A percentile compares a stretch with the other conserved stretches of the same genome.
Conservation (phyloP, 2,329 filamentous ascomycete genomes). For the Thermomyces lanuginosus region DNA sequence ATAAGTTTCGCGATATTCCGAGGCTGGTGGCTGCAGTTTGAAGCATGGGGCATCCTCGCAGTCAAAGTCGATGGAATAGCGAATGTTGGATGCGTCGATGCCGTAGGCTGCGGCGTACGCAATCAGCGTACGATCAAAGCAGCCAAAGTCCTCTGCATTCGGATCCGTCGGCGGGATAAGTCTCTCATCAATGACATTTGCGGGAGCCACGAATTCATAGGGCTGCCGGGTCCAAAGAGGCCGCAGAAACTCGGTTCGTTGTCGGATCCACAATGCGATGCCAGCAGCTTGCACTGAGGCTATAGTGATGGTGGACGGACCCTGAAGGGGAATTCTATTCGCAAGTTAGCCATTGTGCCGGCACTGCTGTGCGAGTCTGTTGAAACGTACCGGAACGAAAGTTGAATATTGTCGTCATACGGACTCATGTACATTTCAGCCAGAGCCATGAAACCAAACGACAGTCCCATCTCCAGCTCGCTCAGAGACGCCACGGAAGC, state of each 20-base stretch:
- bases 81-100: slow-evolving; percentile 49
- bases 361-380: too few species aligned
- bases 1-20: slow-evolving; percentile 36
- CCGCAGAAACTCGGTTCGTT: slow-evolving; percentile 45
- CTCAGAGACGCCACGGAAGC: slow-evolving; percentile 38
- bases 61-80: slow-evolving; percentile 44
- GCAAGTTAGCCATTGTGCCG: slow-evolving; percentile 9
- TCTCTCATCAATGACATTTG: slow-evolving; percentile 36
- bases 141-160: slow-evolving; percentile 44
- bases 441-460: slow-evolving; percentile 48
- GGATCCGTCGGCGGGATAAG: slow-evolving; percentile 31
- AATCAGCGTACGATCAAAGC: slow-evolving; percentile 50
- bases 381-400: slow-evolving; percentile 40
- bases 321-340: slow-evolving; percentile 37
- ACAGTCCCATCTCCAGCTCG: slow-evolving; percentile 35
- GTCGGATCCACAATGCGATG: slow-evolving; percentile 45
- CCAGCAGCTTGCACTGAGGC: slow-evolving; percentile 49
- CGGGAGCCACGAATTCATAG: slow-evolving; percentile 45
- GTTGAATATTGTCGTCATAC: slow-evolving; percentile 48
- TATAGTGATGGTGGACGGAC: slow-evolving; percentile 40
- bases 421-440: slow-evolving; percentile 43
- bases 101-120: slow-evolving; percentile 56
- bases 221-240: slow-evolving; percentile 50
- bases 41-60: slow-evolving; percentile 54
- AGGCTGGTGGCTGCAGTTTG: slow-evolving; percentile 41